Conservation (phyloP, 2,329 filamentous ascomycete species). For the Botrytis byssoidea region DNA sequence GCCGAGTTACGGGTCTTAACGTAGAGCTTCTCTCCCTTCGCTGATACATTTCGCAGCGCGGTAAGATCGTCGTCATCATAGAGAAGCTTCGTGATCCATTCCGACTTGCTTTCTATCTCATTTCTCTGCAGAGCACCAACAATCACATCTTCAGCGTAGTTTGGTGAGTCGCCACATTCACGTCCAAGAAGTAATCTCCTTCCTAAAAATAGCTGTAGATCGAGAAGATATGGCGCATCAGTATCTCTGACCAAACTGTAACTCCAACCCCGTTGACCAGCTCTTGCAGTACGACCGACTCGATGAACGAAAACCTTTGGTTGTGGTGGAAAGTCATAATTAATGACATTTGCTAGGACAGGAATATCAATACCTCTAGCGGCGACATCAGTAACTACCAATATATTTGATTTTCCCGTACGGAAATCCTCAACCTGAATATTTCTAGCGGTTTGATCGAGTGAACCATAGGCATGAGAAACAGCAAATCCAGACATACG, state of each 20-base stretch:
- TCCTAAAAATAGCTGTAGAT: slow-evolving; percentile 93
- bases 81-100: slow-evolving; percentile 80
- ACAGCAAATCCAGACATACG: slow-evolving; percentile 78
- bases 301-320: slow-evolving; percentile 96
- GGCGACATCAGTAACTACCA: slow-evolving; percentile 95
- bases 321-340: slow-evolving; percentile 96
- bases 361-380: slow-evolving; percentile 98
- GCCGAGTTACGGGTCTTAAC: slow-evolving; percentile 86
- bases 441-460: slow-evolving; percentile 91
- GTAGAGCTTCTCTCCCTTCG: slow-evolving; percentile 91
- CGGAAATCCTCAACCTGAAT: slow-evolving; percentile 91
- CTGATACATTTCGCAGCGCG: slow-evolving; percentile 68
- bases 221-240: slow-evolving; percentile 87
- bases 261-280: slow-evolving; percentile 88
- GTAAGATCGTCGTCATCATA: slow-evolving; percentile 72
- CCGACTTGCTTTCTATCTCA: slow-evolving; percentile 70
- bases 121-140: slow-evolving; percentile 75
- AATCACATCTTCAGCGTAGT: slow-evolving; percentile 80
- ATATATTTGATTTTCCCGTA: slow-evolving; percentile 77
- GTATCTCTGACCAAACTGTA: slow-evolving; percentile 88
- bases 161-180: slow-evolving; percentile 55
- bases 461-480: slow-evolving; percentile 89
- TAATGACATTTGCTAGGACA: slow-evolving; percentile 92
- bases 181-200: slow-evolving; percentile 76
- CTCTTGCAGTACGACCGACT: slow-evolving; percentile 92